Evolutionary conservation across 108 stramenopile species (phyloP), one percentile per base, ranked within the genome.

Genomic region (Cyclotella distinguenda): DNA sequence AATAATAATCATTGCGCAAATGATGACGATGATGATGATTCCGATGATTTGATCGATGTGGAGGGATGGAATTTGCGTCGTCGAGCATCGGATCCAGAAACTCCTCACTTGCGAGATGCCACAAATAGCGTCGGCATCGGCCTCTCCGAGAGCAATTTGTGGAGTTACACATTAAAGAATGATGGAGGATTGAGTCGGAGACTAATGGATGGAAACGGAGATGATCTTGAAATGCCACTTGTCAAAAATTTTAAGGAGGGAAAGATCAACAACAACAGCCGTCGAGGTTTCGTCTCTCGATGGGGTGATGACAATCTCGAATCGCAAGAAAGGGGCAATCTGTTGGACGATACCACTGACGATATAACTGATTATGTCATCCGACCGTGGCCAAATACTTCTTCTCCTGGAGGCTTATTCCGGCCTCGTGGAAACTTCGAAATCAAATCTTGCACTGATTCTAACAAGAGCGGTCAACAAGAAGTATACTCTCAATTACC

Each of bases 41-140:
- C 44, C 6, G 1, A 19, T 6, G 54, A 72, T 63, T 60, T 55
- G 23, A 44, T 73, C n/a, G 64, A 73, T 32, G 36, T 64, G 44
- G 64, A 49, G 18, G 72, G 72, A 39, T 73, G 72, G 72, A 64
- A 73, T 40, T 38, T 50, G 7, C 63, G 49, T 42, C 18, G 4
- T 4, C 27, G 35, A 15, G 36, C 40, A 8, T 39, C 23, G 28
- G 62, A 56, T 16, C 40, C 33, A 8, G 57, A 59, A 31, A 40
- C 16, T 16, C n/a, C 5, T 42, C 40, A 13, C 40, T 42, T 42
- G 4, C 40, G 16, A 42, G 40, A 42, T 42, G n/a, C 40, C 40
- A 42, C 40, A 16, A 16, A 42, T 42, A 13, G 5, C n/a, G 23
- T 58, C 3, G 21, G 45, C 28, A 7, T 63, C 6, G 30, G 21